Evolutionary conservation across 176 grass and related monocot species (phyloP), one percentile per base, ranked within the genome.

Genomic region (Paspalum notatum): DNA sequence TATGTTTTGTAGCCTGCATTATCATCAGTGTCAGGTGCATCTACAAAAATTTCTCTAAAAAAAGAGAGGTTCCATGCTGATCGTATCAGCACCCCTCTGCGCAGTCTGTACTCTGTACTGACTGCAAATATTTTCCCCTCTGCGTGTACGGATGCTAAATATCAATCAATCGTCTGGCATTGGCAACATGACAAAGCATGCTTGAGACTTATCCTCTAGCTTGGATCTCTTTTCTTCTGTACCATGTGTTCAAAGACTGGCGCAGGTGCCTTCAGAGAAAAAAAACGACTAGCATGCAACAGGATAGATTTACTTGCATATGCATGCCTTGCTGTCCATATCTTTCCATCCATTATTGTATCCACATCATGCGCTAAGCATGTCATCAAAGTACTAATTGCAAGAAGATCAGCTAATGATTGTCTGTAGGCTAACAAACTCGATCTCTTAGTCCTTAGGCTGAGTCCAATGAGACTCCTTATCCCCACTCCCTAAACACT

Each of bases 301-400:
- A n/a, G n/a, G n/a, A n/a, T 50, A 79, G 41, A 79, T 68, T 79
- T 52, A 50, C 60, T 6, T 75, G 27, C 57, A 32, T 61, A 32
- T 32, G 24, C 58, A 54, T 73, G 71, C 38, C 74, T 74, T 74
- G 59, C 3, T 25, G 44, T 37, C 8, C 13, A 81, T 65, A 62
- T 62, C 58, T 50, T 74, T 50, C 25, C 13, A 67, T 66, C 25
- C 38, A 12, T 49, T 80, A 85, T 71, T 64, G 21, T 47, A 81
- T 25, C 56, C 56, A 56, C 80, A 76, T 27, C 65, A 77, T 71
- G 72, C 20, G 46, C 18, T 76, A 89, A 84, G 49, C 76, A 76
- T 81, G 82, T 20, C 40, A 49, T 70, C 11, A 76, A 57, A 85
- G 77, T 76, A 50, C 65, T 46, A 73, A 41, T 27, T 5, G 22